Conservation (phyloP, 768 basidiomycete species). For the Pisolithus sp. region DNA sequence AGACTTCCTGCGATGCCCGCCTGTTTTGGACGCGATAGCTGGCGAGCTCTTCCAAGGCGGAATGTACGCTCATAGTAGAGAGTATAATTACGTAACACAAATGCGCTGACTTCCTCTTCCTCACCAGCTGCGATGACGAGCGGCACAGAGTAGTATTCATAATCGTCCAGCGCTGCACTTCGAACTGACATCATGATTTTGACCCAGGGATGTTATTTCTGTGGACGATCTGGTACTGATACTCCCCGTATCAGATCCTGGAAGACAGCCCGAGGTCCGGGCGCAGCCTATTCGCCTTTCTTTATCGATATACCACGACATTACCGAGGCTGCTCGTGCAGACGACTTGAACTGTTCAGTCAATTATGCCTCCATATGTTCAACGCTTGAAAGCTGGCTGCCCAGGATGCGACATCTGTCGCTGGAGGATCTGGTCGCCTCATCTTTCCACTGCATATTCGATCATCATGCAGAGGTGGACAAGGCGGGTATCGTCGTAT, state of each 20-base stretch:
- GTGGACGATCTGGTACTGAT: slow-evolving; percentile 44
- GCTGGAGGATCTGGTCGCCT: slow-evolving; percentile 42
- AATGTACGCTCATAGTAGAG: background rate
- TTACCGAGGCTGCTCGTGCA: slow-evolving; percentile 40
- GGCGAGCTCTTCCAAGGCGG: slow-evolving; percentile 48
- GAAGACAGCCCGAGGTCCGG: slow-evolving; percentile 22
- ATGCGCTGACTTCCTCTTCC: background rate
- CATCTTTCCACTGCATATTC: slow-evolving; percentile 36
- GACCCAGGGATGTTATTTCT: slow-evolving; percentile 31
- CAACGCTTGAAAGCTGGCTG: slow-evolving; percentile 22
- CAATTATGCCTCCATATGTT: slow-evolving; percentile 48
- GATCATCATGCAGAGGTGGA: slow-evolving; percentile 25
- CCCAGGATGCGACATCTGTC: slow-evolving; percentile 28
- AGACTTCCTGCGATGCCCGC: slow-evolving; percentile 52
- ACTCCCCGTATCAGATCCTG: slow-evolving; percentile 31
- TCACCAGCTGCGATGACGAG: background rate
- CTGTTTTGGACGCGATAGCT: slow-evolving; percentile 45
- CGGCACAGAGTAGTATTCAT: background rate
- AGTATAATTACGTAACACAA: background rate
- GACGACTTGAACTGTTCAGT: slow-evolving; percentile 57
- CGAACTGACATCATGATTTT: background rate
- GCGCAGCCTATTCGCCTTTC: slow-evolving; percentile 51
- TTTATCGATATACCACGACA: slow-evolving; percentile 44
- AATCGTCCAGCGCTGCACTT: background rate
- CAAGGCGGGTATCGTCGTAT: slow-evolving; percentile 38